Base-by-base conservation (phyloP, 495 filamentous ascomycete species). In the Talaromyces borbonicus region DNA sequence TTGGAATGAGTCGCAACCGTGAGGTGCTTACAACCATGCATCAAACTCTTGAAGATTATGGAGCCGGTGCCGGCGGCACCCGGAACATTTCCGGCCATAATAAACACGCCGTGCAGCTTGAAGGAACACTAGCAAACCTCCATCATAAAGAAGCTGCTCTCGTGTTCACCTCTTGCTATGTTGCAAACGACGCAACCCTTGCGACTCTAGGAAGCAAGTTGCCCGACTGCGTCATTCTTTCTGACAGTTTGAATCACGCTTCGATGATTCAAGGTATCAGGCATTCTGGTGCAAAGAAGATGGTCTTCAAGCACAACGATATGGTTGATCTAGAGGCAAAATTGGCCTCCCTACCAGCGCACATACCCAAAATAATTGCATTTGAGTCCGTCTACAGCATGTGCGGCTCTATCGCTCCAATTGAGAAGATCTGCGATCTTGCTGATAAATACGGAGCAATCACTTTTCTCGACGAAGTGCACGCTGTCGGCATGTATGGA, bases 211-310 rank as follows among this genome's bases (percentile, higher is more conserved):
- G 92, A 5, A 93, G 87, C 62, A 97, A 97, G 67, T 68, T 98
- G 57, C 93, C 92, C 8, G 80, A 94, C 55, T 98, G 92, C 63
- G 92, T 98, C 18, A 93, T 96, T 48, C 67, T 98, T 5, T 95
- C 87, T 8, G 92, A 98, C 66, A 90, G 83, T 58, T 70, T 95
- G 53, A 98, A 98, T 59, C 92, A 98, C 61, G 92, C 93, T 14
- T 95, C 89, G 16, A 98, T 98, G 92, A 98, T 98, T 54, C 93
- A 97, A 67, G 92, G 92, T 40, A 98, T 98, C 56, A 87, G 93
- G 15, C 92, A 97, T 67, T 96, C 90, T 4, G 87, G 89, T 16
- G 85, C 92, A 14, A 88, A 83, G 68, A 98, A 98, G 71, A 77
- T 98, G 66, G 92, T 98, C 35, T 97, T 98, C 79, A 90, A 92